Evolutionary conservation across 495 filamentous ascomycete genomes (phyloP), one percentile per base, ranked within the genome.

Genomic region (Penicillium lagena): DNA sequence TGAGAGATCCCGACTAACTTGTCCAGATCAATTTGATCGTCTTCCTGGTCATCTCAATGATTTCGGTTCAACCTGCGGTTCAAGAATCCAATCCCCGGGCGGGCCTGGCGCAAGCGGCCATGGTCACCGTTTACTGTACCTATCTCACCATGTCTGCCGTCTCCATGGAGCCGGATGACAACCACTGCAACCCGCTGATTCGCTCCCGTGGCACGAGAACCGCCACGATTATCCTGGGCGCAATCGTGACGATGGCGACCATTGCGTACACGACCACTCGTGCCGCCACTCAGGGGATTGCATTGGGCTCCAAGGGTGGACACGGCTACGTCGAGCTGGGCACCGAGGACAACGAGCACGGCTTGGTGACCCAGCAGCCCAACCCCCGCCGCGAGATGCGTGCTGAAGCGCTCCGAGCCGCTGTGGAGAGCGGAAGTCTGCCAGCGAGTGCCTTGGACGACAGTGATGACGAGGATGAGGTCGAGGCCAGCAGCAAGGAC

Each of bases 71-170:
- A 57, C 93, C 93, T 1, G 73, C 79, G 3, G 78, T 98, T 40
- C 93, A 98, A 69, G 89, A 89, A 58, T 86, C 81, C 67, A 98
- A 98, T 73, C 77, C 89, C 12, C 87, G 88, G 56, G 94, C 93
- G 13, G 93, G 93, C 37, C 75, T 98, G 49, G 91, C 93, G 9
- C 94, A 98, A 63, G 88, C 90, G 40, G 93, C 93, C 48, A 97
- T 97, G 84, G 93, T 98, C 29, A 88, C 91, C 1, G 78, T 95
- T 44, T 98, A 98, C 73, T 97, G 93, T 78, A 95, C 93, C 37
- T 98, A 98, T 60, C 80, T 98, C 37, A 98, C 93, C 55, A 88
- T 98, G 83, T 96, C 90, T 4, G 94, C 93, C 42, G 94, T 98
- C 2, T 91, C 87, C 44, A 97, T 98, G 93, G 91, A 98, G 56